phyloP scores from a whole-genome alignment of 2,329 filamentous ascomycete species.

The Pseudogymnoascus sp. region DNA sequence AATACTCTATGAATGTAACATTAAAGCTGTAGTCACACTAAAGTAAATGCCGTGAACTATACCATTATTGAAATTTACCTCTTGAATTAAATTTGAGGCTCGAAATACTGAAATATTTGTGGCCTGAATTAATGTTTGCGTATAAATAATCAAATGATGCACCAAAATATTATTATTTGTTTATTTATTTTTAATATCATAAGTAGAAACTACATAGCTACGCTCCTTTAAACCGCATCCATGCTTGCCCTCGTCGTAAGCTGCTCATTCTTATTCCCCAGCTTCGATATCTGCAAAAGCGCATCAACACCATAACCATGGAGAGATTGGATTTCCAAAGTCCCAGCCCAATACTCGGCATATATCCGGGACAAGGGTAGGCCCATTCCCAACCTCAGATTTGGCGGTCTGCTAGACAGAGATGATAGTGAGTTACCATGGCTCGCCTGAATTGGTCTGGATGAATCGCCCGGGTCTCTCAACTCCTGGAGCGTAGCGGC shows the following conservation, averaged over 20 bases:
- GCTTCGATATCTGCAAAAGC: constrained; percentile 89
- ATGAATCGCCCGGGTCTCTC: constrained; percentile 31
- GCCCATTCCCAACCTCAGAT: constrained; percentile 85
- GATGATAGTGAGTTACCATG: constrained; percentile 58
- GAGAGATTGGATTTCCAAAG: constrained; percentile 79
- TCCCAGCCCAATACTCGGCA: constrained; percentile 96
- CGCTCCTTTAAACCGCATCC: constrained; percentile 51
- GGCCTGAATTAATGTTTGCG: neutral
- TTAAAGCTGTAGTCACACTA: neutral
- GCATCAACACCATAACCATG: constrained; percentile 95
- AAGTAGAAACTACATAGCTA: neutral
- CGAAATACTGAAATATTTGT: neutral
- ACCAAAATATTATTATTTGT: neutral
- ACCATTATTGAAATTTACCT: neutral
- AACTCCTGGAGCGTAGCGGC: constrained; percentile 90
- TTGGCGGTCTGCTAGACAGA: constrained; percentile 74
- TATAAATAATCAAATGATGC: neutral
- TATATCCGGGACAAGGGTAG: constrained; percentile 90
- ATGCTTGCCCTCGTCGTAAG: constrained; percentile 70
- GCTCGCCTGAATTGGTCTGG: constrained; percentile 22
- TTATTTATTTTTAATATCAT: neutral
- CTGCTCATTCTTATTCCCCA: constrained; percentile 97
- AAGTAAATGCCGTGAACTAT: neutral
- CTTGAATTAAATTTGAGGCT: neutral
- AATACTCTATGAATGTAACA: neutral